Base-by-base conservation (phyloP, 495 filamentous ascomycete genomes). In the Cercophora sp. region DNA sequence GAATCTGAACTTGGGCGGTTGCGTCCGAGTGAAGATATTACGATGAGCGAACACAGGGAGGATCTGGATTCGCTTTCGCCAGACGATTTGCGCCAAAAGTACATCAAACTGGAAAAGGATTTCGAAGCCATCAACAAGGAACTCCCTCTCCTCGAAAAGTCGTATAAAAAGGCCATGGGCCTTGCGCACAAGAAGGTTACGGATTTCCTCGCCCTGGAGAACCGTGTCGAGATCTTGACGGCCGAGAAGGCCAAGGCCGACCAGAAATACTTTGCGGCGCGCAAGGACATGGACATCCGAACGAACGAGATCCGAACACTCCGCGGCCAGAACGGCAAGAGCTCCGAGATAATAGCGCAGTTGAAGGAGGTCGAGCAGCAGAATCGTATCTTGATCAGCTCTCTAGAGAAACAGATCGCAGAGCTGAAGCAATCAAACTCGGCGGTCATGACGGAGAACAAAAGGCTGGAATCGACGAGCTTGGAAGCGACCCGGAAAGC, bases 211-310 rank as follows among this genome's bases (percentile, higher is more conserved):
- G 80, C 79, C 2, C 69, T 87, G 58, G 93, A 97, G 70, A 91
- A 96, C 40, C 85, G 85, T 55, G 73, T 94, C 32, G 76, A 80
- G 22, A 72, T 86, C 4, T 72, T 93, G 8, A 79, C 76, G 2
- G 91, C 89, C 0, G 93, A 98, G 67, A 98, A 97, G 68, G 81
- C 83, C 27, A 97, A 96, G 63, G 94, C 94, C 0, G 91, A 97
- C 61, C 91, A 96, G 66, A 97, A 97, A 68, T 98, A 95, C 65
- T 97, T 96, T 62, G 85, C 85, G 4, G 88, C 90, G 11, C 91
- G 96, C 76, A 96, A 96, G 65, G 84, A 87, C 57, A 95, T 90
- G 64, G 93, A 97, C 60, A 82, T 85, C 16, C 78, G 88, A 47
- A 83, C 85, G 15, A 71, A 77, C 32, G 91, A 96, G 68, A 84